Percentiles rank a stretch among this genome's conserved stretches.
Evolutionary conservation across 2,329 filamentous ascomycete genomes (phyloP).

Genomic region (Pseudogymnoascus verrucosus): DNA sequence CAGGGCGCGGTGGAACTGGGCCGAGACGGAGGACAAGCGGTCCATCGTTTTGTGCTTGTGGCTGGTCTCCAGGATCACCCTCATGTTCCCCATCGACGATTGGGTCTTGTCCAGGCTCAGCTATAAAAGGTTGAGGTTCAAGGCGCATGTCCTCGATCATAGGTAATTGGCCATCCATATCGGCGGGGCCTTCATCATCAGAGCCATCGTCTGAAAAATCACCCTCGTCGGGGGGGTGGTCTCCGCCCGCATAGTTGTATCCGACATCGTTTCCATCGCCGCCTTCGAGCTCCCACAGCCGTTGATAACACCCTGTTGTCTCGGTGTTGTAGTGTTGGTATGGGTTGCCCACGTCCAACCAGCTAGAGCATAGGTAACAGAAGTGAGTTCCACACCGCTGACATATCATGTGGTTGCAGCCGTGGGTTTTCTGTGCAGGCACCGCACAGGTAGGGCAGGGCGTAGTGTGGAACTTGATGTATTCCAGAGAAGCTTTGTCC

Average conservation of each 20-base stretch:
- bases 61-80: background rate
- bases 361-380: conserved; percentile 88
- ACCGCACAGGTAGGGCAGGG: conserved; percentile 82
- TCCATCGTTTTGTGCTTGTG: conserved; percentile 22
- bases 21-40: conserved; percentile 28
- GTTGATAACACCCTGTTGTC: conserved; percentile 67
- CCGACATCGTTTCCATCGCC: conserved; percentile 53
- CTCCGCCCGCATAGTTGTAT: conserved; percentile 20
- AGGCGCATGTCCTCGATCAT: background rate
- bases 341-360: conserved; percentile 72
- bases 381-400: conserved; percentile 86
- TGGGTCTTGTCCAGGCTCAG: conserved; percentile 9
- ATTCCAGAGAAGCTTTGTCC: conserved; percentile 79
- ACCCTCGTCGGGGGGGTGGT: background rate
- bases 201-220: conserved; percentile 8
- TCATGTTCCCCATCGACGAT: background rate
- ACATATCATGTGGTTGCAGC: conserved; percentile 97
- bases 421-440: conserved; percentile 81
- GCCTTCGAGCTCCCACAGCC: conserved; percentile 81
- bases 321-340: conserved; percentile 80
- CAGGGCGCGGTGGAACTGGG: conserved; percentile 17
- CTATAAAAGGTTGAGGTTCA: background rate
- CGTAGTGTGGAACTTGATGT: conserved; percentile 72
- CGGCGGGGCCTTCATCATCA: conserved; percentile 8
- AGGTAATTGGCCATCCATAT: background rate